Percentiles rank a stretch among this genome's conserved stretches.
Evolutionary conservation across 768 basidiomycete species (phyloP).

Genomic region (Mycena epipterygia): DNA sequence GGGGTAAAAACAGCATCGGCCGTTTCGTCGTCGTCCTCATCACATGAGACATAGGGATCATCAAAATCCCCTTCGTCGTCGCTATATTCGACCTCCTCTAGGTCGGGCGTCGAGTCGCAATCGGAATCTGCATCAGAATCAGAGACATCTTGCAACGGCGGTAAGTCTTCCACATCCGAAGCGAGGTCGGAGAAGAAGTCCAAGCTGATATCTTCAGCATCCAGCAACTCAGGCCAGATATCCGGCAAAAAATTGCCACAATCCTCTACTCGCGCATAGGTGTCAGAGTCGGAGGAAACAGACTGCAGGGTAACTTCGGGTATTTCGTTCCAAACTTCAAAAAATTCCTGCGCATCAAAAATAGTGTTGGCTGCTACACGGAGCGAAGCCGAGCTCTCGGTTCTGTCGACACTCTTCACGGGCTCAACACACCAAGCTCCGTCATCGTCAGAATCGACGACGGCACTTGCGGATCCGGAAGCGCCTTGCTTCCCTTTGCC

Average conservation of each 20-base stretch:
- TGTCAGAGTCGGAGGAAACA: slow-evolving; percentile 9
- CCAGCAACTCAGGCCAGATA: slow-evolving; percentile 9
- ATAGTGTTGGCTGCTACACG: slow-evolving; percentile 3
- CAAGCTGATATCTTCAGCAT: neutral
- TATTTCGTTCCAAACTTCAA: neutral
- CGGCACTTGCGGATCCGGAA: slow-evolving; percentile 28
- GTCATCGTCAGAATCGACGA: slow-evolving; percentile 28
- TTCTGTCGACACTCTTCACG: slow-evolving; percentile 1
- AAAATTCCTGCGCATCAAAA: slow-evolving; percentile 3
- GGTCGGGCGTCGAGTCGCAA: neutral
- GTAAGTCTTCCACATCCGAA: neutral
- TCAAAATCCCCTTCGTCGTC: slow-evolving; percentile 19
- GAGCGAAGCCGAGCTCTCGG: neutral
- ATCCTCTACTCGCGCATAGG: neutral
- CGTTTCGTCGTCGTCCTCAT: neutral
- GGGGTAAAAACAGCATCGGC: neutral
- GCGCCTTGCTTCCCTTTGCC: slow-evolving; percentile 24
- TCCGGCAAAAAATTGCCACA: neutral
- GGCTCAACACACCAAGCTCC: slow-evolving; percentile 17
- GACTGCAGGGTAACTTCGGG: neutral
- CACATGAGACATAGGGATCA: neutral
- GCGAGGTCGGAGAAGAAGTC: neutral
- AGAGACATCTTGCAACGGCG: neutral
- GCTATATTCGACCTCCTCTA: neutral
- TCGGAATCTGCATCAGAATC: neutral